A percentile compares a stretch with the other conserved stretches of the same genome.
Evolutionary conservation across 306 rosid species (phyloP).

Genomic region (Carpinus viminea): DNA sequence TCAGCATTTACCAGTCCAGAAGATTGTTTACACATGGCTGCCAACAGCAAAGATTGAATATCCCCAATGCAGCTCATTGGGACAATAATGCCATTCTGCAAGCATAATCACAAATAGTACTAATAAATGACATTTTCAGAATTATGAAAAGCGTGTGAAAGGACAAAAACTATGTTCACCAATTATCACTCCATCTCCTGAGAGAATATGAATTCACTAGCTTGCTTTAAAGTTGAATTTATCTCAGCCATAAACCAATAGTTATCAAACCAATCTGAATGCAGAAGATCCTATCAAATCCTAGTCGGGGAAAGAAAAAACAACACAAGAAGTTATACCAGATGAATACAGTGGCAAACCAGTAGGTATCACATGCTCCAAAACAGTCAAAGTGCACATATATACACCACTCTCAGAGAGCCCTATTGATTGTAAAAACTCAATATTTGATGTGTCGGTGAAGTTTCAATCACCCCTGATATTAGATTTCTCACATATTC

Average conservation of each 20-base stretch:
- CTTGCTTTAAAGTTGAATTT: slow-evolving; percentile 4
- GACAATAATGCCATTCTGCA: slow-evolving; percentile 59
- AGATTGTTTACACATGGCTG: slow-evolving; percentile 70
- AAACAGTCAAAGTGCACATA: neutral
- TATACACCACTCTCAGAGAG: slow-evolving; percentile 1
- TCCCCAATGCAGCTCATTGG: slow-evolving; percentile 61
- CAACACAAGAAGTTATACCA: neutral
- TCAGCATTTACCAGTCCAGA: slow-evolving; percentile 49
- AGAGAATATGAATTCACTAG: slow-evolving; percentile 12
- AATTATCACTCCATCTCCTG: slow-evolving; percentile 12
- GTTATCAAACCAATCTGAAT: neutral
- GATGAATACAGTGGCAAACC: neutral
- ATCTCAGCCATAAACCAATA: neutral
- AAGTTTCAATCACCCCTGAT: neutral
- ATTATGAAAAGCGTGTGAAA: slow-evolving; percentile 18
- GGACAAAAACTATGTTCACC: slow-evolving; percentile 22
- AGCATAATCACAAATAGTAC: slow-evolving; percentile 33
- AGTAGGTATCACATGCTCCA: neutral
- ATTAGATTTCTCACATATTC: neutral
- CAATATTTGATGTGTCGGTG: neutral
- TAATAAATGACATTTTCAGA: slow-evolving; percentile 24
- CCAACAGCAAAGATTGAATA: slow-evolving; percentile 76
- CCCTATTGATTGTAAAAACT: neutral
- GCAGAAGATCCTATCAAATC: neutral
- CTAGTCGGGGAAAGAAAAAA: too few relatives aligned